Percentiles rank a stretch among this genome's conserved stretches.
Evolutionary conservation across 257 asterid genomes (phyloP).

Genomic region (Nicotiana tomentosiformis): DNA sequence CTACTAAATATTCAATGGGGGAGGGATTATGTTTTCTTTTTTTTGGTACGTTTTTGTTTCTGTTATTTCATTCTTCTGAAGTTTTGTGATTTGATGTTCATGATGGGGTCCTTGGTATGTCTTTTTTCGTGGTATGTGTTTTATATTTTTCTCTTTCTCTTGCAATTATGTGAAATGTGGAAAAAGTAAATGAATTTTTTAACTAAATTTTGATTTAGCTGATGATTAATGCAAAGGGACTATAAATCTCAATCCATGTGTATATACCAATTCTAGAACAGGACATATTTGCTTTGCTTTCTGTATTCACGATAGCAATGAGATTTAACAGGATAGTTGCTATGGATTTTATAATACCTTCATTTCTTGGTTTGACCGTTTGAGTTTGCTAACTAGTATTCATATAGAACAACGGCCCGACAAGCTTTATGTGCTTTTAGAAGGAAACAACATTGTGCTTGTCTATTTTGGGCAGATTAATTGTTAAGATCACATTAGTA

Average conservation of each 20-base stretch:
- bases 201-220: background rate
- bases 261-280: background rate
- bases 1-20: background rate
- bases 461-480: background rate
- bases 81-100: background rate
- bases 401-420: background rate
- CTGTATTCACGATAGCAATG: background rate
- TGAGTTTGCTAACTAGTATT: background rate
- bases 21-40: background rate
- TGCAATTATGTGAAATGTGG: background rate
- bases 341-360: background rate
- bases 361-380: background rate
- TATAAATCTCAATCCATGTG: background rate
- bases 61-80: background rate
- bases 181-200: background rate
- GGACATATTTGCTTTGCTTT: background rate
- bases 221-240: background rate
- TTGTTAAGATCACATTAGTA: background rate
- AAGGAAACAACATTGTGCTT: background rate
- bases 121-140: background rate
- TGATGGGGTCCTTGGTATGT: background rate
- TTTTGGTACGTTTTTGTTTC: background rate
- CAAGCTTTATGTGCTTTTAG: background rate
- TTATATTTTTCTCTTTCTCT: background rate
- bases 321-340: background rate